Conservation (phyloP, 2,329 filamentous ascomycete genomes). For the Magnaporthiopsis poae region DNA sequence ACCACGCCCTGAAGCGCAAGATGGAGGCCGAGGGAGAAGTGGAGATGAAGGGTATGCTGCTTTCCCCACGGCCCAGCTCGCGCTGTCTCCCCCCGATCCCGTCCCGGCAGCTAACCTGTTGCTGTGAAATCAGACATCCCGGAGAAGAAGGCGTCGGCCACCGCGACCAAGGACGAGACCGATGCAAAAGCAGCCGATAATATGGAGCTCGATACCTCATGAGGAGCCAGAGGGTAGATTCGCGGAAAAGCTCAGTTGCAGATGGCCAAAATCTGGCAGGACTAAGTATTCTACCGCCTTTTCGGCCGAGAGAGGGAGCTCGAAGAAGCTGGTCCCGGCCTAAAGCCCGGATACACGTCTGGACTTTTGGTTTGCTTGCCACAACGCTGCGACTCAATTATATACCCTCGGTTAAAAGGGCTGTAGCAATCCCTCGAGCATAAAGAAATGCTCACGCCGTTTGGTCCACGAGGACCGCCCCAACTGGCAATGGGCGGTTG, state of each 20-base stretch:
- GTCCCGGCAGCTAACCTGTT: background rate
- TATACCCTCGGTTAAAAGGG: background rate
- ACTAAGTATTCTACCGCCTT: background rate
- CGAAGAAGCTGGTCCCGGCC: background rate
- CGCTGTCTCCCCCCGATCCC: background rate
- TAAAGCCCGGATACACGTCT: background rate
- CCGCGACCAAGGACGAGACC: background rate
- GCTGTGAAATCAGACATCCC: background rate
- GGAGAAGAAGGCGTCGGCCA: background rate
- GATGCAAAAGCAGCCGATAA: constrained; percentile 1
- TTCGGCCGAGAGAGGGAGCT: background rate
- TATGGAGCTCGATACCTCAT: constrained; percentile 9
- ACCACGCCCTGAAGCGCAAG: constrained; percentile 42
- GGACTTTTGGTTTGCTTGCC: background rate
- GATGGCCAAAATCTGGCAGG: background rate
- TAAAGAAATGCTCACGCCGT: background rate
- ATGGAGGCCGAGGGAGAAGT: constrained; percentile 40
- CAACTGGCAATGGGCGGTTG: background rate
- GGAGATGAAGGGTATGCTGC: constrained; percentile 14
- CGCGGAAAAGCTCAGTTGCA: background rate
- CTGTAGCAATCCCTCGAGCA: too few species aligned
- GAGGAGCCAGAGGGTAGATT: background rate
- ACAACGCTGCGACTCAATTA: background rate
- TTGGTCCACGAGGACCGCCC: too few species aligned
- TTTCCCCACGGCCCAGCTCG: background rate